Evolutionary conservation across 768 basidiomycete genomes (phyloP).

Genomic region (Melanogaster broomeanus): DNA sequence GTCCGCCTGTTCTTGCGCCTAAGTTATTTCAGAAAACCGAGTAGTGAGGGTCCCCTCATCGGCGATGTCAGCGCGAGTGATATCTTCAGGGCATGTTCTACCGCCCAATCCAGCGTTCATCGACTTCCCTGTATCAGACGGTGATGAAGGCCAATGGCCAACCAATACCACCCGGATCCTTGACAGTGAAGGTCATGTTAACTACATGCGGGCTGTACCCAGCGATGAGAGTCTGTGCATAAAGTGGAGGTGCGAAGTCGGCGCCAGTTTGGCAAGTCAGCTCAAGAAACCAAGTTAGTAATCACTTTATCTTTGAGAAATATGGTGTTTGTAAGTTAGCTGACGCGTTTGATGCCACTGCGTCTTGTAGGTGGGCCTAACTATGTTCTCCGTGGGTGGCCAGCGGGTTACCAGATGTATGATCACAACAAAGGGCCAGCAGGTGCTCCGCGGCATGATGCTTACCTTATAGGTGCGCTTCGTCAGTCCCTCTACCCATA

Average conservation of each 20-base stretch:
- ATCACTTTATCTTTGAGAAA: not conserved
- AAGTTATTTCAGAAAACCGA: too few relatives aligned
- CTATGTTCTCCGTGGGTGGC: conserved; percentile 68
- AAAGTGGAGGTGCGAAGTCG: conserved; percentile 58
- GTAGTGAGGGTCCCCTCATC: too few relatives aligned
- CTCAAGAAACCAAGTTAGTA: conserved; percentile 54
- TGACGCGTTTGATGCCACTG: conserved; percentile 1
- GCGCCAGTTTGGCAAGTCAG: conserved; percentile 40
- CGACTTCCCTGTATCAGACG: conserved; percentile 66
- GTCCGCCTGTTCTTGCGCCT: too few relatives aligned
- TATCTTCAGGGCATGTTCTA: conserved; percentile 29
- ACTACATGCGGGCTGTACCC: conserved; percentile 62
- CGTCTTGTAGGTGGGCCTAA: conserved; percentile 42
- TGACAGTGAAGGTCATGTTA: conserved; percentile 65
- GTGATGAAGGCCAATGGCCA: conserved; percentile 55
- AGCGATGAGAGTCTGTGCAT: conserved; percentile 52
- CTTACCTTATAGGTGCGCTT: conserved; percentile 71
- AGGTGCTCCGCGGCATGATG: conserved; percentile 62
- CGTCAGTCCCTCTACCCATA: not conserved
- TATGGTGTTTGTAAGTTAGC: not conserved
- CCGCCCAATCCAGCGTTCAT: conserved; percentile 57
- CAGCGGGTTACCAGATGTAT: conserved; percentile 67
- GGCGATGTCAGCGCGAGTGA: conserved; percentile 25
- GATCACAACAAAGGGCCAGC: conserved; percentile 72
- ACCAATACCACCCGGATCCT: conserved; percentile 52